Evolutionary conservation across 164 flowering plant genomes (phyloP).

Genomic region (Cinnamomum chago): DNA sequence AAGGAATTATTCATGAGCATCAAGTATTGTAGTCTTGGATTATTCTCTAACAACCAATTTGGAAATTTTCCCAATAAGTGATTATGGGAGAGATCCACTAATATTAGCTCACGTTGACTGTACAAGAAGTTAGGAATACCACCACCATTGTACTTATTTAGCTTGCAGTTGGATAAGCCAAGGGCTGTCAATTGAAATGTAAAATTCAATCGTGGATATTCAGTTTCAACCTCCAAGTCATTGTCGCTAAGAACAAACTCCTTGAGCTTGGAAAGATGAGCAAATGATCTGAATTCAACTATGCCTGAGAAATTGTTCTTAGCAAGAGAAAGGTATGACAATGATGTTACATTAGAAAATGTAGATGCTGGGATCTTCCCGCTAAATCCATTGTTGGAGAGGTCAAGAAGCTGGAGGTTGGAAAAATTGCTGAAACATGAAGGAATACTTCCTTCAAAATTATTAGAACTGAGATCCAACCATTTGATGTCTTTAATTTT

Average conservation of each 20-base stretch:
- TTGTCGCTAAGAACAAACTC: neutral
- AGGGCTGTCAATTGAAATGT: constrained; percentile 8
- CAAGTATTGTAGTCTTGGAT: neutral
- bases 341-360: neutral
- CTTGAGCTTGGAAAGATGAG: constrained; percentile 2
- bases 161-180: neutral
- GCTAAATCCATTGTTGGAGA: constrained; percentile 1
- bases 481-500: constrained; percentile 1
- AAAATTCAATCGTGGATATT: neutral
- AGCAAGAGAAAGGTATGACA: neutral
- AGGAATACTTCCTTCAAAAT: constrained; percentile 7
- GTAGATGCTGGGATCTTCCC: neutral
- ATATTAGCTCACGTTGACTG: constrained; percentile 3
- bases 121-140: constrained; percentile 7
- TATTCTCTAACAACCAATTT: constrained; percentile 10
- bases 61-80: constrained; percentile 5
- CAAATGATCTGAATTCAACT: neutral
- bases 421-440: constrained; percentile 7
- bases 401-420: neutral
- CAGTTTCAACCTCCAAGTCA: constrained; percentile 1
- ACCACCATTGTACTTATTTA: neutral
- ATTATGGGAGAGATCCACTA: constrained; percentile 7
- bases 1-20: constrained; percentile 2
- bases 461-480: constrained; percentile 1
- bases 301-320: neutral